Percentiles rank a stretch among this genome's conserved stretches.
These are phyloP conservation scores for Chondrostereum purpureum DNA, from an alignment of 1,284 basidiomycete genomes.

Conservation along the genomic window DNA sequence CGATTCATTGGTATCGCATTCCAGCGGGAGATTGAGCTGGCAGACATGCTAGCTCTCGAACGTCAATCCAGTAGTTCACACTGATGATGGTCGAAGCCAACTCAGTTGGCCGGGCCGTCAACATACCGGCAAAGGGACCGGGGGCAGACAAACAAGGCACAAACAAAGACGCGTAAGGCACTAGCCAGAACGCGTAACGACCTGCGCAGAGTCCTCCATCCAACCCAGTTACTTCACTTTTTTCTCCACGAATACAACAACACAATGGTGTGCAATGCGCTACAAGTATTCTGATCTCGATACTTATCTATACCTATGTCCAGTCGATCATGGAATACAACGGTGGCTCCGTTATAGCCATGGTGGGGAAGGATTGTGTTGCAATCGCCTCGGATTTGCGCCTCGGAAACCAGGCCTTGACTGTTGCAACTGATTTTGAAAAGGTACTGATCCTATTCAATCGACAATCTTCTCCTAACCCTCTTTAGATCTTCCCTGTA, in stretches of 20 bases:
- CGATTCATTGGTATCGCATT: constrained; percentile 54
- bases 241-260: background rate
- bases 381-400: constrained; percentile 96
- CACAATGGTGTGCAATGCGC: background rate
- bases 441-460: constrained; percentile 51
- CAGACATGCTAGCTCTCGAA: constrained; percentile 43
- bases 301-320: background rate
- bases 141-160: background rate
- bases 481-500: constrained; percentile 80
- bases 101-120: no score
- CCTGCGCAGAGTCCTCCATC: constrained; percentile 13
- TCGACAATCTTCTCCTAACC: constrained; percentile 4
- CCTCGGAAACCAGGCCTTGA: constrained; percentile 85
- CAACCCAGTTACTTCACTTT: constrained; percentile 27
- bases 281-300: constrained; percentile 13
- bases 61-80: background rate
- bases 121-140: no score
- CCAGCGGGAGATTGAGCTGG: constrained; percentile 59
- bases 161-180: background rate
- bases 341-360: constrained; percentile 97
- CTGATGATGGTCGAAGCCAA: no score
- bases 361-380: constrained; percentile 98
- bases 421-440: constrained; percentile 90
- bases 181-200: constrained; percentile 27
- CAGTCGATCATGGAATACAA: constrained; percentile 86